These are phyloP conservation scores for Candolleomyces eurysporus DNA, from an alignment of 768 basidiomycete species.

Conservation along the genomic window DNA sequence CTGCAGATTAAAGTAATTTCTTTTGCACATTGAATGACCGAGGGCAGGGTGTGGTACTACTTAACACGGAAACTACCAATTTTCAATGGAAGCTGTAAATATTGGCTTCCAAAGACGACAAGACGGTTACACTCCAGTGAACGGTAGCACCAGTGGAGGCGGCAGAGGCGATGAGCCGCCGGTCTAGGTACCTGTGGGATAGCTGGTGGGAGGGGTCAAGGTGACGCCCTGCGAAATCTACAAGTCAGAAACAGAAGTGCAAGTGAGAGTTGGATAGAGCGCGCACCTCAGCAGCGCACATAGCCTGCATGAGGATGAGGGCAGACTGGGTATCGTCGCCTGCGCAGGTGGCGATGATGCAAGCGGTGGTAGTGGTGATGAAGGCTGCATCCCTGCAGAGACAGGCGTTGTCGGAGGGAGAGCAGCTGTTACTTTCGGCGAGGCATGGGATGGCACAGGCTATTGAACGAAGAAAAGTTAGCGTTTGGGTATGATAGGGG, in stretches of 20 bases:
- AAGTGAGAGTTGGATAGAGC: neutral
- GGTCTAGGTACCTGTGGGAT: conserved; percentile 3
- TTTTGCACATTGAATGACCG: too few species aligned
- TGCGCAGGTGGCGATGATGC: conserved; percentile 47
- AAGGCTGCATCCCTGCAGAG: conserved; percentile 52
- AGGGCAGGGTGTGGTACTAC: too few species aligned
- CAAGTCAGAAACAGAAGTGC: neutral
- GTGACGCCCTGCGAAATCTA: conserved; percentile 47
- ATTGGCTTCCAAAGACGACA: too few species aligned
- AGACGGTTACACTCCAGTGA: too few species aligned
- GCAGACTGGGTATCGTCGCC: conserved; percentile 45
- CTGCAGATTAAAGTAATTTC: too few species aligned
- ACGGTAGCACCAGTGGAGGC: too few species aligned
- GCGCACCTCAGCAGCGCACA: conserved; percentile 54
- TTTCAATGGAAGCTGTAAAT: too few species aligned
- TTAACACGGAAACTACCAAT: too few species aligned
- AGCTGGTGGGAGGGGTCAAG: conserved; percentile 29
- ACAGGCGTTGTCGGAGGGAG: conserved; percentile 48
- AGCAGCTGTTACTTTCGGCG: conserved; percentile 43
- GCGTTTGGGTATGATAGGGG: neutral
- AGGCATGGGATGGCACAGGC: conserved; percentile 56
- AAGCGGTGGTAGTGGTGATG: conserved; percentile 42
- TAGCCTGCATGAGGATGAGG: conserved; percentile 34
- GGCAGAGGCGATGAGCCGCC: too few species aligned
- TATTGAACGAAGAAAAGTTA: conserved; percentile 18